phyloP scores from a whole-genome alignment of 2,329 filamentous ascomycete species.

The Xylogone sp. region DNA sequence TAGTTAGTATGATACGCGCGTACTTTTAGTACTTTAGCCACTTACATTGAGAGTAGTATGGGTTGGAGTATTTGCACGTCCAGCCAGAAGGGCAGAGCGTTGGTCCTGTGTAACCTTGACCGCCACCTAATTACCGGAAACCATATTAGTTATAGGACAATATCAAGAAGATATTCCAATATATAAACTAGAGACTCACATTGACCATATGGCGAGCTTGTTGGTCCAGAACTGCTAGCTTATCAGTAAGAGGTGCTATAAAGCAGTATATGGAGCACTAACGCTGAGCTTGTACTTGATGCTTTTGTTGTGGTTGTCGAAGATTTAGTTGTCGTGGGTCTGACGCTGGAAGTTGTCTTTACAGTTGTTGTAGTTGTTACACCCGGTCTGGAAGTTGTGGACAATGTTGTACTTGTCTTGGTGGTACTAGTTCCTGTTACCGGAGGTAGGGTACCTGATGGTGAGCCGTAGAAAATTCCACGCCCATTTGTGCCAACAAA shows the following conservation, averaged over 20 bases:
- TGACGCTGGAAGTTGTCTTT: conserved; percentile 1
- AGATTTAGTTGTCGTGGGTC: conserved; percentile 1
- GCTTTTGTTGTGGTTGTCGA: background rate
- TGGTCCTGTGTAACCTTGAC: conserved; percentile 4
- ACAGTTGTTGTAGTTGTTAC: conserved; percentile 4
- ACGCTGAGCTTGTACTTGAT: background rate
- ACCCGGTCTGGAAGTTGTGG: conserved; percentile 5
- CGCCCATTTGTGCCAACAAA: conserved; percentile 31
- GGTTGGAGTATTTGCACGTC: conserved; percentile 5
- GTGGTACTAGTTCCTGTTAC: conserved; percentile 14
- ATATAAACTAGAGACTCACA: conserved; percentile 3
- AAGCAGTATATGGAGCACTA: background rate
- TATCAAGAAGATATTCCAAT: background rate
- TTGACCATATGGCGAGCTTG: conserved; percentile 14
- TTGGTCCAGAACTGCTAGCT: background rate
- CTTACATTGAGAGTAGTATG: conserved; percentile 7
- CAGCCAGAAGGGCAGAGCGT: conserved; percentile 3
- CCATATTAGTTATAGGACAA: too few relatives aligned
- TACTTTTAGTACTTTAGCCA: background rate
- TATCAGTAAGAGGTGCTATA: background rate
- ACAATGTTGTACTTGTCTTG: conserved; percentile 1
- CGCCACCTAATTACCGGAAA: background rate
- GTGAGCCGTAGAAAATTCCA: conserved; percentile 28
- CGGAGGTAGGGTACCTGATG: conserved; percentile 19
- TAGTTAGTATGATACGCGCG: background rate